phyloP scores from a whole-genome alignment of 225 moss, liverwort and hornwort species.

The Rhytidiadelphus loreus region DNA sequence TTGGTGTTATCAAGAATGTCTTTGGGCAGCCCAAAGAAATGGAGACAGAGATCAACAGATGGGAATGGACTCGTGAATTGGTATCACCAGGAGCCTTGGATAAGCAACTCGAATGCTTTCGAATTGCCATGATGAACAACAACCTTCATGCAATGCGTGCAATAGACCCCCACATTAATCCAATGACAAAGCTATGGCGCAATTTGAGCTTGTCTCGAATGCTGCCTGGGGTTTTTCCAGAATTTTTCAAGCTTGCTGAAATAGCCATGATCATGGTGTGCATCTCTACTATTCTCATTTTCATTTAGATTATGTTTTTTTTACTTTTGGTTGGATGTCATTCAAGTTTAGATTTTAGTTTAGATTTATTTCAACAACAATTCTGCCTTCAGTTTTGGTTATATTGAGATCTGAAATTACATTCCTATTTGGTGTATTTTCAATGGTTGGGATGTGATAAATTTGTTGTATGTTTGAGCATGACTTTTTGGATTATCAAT shows the following conservation, averaged over 20 bases:
- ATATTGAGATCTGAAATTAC: neutral
- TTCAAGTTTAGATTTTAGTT: neutral
- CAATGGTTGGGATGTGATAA: neutral
- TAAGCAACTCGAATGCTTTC: too few relatives aligned
- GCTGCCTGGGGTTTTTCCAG: accelerated
- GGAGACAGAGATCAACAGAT: too few relatives aligned
- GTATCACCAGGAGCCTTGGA: too few relatives aligned
- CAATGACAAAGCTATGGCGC: accelerated
- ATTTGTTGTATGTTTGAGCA: neutral
- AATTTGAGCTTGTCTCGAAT: too few relatives aligned
- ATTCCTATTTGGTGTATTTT: neutral
- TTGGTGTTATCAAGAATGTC: too few relatives aligned
- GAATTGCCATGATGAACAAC: too few relatives aligned
- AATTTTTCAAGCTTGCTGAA: too few relatives aligned
- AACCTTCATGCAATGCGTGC: too few relatives aligned
- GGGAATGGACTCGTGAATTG: too few relatives aligned
- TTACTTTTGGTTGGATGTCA: neutral
- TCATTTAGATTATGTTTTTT: neutral
- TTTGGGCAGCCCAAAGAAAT: too few relatives aligned
- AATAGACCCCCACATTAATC: too few relatives aligned
- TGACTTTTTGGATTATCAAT: neutral
- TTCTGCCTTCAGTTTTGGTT: neutral
- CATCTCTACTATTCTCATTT: neutral
- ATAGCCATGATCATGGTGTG: too few relatives aligned
- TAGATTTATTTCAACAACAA: neutral